Percentiles rank a stretch among this genome's conserved stretches.
Conservation (phyloP, 2,329 filamentous ascomycete genomes). For the Triangularia verruculosa region DNA sequence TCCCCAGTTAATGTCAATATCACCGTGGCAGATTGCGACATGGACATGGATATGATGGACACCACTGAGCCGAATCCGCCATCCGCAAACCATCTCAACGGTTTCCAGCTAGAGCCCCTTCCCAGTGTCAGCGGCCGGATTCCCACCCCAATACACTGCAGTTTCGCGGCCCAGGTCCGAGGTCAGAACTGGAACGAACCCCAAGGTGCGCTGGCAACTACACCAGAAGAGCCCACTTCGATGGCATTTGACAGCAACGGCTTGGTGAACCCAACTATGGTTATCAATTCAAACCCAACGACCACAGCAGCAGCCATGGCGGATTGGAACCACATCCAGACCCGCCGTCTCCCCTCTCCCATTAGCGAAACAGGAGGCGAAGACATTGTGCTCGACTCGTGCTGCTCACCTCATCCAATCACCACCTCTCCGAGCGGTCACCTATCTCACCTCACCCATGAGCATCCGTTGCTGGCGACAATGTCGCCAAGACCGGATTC, state of each 20-base stretch:
- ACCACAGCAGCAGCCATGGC: constrained; percentile 28
- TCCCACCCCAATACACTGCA: constrained; percentile 59
- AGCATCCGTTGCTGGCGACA: constrained; percentile 34
- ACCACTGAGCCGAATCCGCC: constrained; percentile 27
- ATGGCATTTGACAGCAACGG: constrained; percentile 18
- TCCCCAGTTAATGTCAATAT: constrained; percentile 5
- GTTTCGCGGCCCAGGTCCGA: constrained; percentile 53
- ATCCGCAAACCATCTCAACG: constrained; percentile 26
- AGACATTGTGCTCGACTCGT: constrained; percentile 44
- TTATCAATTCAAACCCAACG: constrained; percentile 32
- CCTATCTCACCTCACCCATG: constrained; percentile 22
- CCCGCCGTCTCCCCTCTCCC: constrained; percentile 55
- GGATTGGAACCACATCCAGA: constrained; percentile 53
- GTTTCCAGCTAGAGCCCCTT: constrained; percentile 34
- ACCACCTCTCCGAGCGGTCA: constrained; percentile 18
- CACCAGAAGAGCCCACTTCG: constrained; percentile 36
- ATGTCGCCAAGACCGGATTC: constrained; percentile 25
- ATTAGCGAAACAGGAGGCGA: constrained; percentile 54
- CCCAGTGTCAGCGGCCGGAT: constrained; percentile 46
- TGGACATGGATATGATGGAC: constrained; percentile 56
- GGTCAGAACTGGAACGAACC: constrained; percentile 48
- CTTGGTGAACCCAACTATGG: constrained; percentile 9
- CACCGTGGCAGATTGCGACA: constrained; percentile 40
- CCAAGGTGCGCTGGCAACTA: constrained; percentile 38
- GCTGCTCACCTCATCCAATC: constrained; percentile 7